These are phyloP conservation scores for Phialophora expanda DNA, from an alignment of 2,329 filamentous ascomycete genomes.

Conservation along the genomic window DNA sequence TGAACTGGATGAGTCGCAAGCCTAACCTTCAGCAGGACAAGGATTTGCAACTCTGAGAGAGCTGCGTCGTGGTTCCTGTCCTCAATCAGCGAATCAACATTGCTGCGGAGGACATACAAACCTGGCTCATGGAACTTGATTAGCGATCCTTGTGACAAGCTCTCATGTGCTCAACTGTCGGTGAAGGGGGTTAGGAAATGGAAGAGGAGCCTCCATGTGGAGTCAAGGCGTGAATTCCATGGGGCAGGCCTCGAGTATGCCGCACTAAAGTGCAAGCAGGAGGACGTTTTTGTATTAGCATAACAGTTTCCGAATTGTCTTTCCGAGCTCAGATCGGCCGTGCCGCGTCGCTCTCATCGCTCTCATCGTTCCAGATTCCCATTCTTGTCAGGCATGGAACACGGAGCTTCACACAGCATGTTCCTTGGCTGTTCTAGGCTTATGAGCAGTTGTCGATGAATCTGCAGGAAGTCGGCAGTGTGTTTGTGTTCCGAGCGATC, in stretches of 20 bases:
- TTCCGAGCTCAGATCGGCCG: not conserved
- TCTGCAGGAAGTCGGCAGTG: not conserved
- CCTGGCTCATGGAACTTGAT: not conserved
- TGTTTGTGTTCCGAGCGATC: not conserved
- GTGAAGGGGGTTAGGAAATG: not conserved
- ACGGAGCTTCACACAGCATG: not conserved
- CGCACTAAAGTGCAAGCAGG: not conserved
- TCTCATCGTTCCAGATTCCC: not conserved
- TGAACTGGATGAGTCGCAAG: not conserved
- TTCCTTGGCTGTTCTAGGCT: not conserved
- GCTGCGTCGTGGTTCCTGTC: not conserved
- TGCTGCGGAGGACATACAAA: not conserved
- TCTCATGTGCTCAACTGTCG: conserved; percentile 2
- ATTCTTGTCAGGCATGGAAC: not conserved
- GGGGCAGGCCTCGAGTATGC: not conserved
- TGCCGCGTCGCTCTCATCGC: not conserved
- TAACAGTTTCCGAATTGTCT: not conserved
- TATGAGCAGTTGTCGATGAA: not conserved
- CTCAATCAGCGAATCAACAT: conserved; percentile 1
- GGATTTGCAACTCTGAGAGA: not conserved
- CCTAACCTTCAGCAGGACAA: not conserved
- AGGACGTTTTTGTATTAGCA: not conserved
- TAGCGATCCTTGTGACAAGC: not conserved
- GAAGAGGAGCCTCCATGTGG: not conserved
- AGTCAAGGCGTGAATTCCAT: not conserved